These are phyloP conservation scores for Calamus simplicifolius DNA, from an alignment of 176 grass and related monocot genomes.

Conservation along the genomic window DNA sequence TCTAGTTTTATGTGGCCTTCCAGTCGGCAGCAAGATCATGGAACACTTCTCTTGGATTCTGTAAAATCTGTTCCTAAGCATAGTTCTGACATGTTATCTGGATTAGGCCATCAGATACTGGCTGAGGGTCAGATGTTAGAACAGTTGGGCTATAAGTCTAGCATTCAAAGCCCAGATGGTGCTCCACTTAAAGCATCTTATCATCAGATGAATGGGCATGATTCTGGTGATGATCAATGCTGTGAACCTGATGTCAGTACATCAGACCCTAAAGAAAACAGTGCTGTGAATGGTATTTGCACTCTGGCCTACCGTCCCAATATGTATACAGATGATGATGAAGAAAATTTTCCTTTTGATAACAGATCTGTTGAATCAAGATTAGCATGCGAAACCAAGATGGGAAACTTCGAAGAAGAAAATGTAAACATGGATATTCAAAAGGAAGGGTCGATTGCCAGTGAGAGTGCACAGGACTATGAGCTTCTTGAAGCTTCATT, in stretches of 20 bases:
- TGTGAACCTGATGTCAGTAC: slow-evolving; percentile 34
- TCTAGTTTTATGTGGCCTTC: slow-evolving; percentile 30
- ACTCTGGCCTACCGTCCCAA: slow-evolving; percentile 7
- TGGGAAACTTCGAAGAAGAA: slow-evolving; percentile 44
- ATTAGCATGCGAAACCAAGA: slow-evolving; percentile 24
- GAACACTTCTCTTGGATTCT: not conserved
- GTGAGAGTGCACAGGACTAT: slow-evolving; percentile 46
- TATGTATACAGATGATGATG: slow-evolving; percentile 41
- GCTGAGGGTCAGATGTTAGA: slow-evolving; percentile 32
- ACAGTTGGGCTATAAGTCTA: slow-evolving; percentile 35
- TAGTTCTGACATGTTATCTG: slow-evolving; percentile 34
- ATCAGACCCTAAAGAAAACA: slow-evolving; percentile 38
- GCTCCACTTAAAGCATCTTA: slow-evolving; percentile 26
- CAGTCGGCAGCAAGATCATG: slow-evolving; percentile 14
- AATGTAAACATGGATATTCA: slow-evolving; percentile 22
- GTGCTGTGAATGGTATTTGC: slow-evolving; percentile 26
- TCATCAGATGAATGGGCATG: slow-evolving; percentile 40
- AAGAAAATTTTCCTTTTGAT: slow-evolving; percentile 30
- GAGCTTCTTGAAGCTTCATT: slow-evolving; percentile 88
- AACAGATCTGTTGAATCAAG: slow-evolving; percentile 19
- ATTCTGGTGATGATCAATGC: slow-evolving; percentile 25
- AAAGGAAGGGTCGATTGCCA: slow-evolving; percentile 38
- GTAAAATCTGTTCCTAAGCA: slow-evolving; percentile 24
- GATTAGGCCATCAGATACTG: slow-evolving; percentile 23
- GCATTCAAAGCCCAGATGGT: slow-evolving; percentile 27